Evolutionary conservation across 2,329 filamentous ascomycete genomes (phyloP).

Genomic region (Calonectria hawksworthii): DNA sequence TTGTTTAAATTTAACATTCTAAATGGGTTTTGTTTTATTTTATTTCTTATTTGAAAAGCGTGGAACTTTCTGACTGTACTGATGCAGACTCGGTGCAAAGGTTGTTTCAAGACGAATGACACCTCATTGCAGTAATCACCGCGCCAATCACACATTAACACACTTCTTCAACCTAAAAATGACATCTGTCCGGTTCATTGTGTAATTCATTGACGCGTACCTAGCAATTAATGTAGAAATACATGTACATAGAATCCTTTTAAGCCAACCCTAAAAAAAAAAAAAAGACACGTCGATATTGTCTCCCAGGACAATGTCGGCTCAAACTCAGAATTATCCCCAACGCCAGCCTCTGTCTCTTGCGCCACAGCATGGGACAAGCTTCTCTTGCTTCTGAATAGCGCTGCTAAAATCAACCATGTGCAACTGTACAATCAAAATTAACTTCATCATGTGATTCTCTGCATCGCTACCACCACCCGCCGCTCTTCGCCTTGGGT

Average conservation of each 20-base stretch:
- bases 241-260: slow-evolving; percentile 4
- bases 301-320: background rate
- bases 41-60: background rate
- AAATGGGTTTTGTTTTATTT: no score
- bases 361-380: background rate
- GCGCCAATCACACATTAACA: background rate
- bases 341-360: slow-evolving; percentile 12
- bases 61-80: background rate
- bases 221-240: slow-evolving; percentile 7
- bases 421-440: slow-evolving; percentile 3
- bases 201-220: background rate
- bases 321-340: slow-evolving; percentile 1
- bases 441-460: background rate
- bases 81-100: background rate
- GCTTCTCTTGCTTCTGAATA: background rate
- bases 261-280: background rate
- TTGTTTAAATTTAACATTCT: background rate
- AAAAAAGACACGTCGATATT: background rate
- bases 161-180: no score
- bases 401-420: background rate
- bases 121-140: background rate
- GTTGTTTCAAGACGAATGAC: background rate
- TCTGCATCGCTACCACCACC: slow-evolving; percentile 35
- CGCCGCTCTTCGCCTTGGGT: slow-evolving; percentile 31
- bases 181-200: background rate